Evolutionary conservation across 345 rosid species (phyloP).

Genomic region (Combretum micranthum): DNA sequence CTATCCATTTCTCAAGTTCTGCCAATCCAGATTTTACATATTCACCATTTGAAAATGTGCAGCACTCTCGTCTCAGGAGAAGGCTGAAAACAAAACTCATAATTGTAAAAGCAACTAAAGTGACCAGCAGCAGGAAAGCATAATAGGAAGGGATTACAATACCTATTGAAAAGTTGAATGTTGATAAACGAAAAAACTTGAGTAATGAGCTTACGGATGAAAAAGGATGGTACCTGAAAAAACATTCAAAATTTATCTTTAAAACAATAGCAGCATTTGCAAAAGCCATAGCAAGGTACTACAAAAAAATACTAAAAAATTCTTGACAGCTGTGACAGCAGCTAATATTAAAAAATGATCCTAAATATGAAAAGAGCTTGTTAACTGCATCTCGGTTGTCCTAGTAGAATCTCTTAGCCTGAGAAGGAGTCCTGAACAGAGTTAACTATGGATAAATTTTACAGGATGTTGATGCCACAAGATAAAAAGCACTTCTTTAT

Average conservation of each 20-base stretch:
- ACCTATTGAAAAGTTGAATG: slow-evolving; percentile 95
- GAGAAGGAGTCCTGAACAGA: no score
- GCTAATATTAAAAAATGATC: no score
- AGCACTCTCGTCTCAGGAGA: slow-evolving; percentile 92
- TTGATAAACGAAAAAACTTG: slow-evolving; percentile 98
- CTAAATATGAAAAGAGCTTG: no score
- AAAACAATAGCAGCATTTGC: neutral
- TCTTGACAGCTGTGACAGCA: no score
- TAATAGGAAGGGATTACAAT: neutral
- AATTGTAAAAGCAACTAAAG: neutral
- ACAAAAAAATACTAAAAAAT: neutral
- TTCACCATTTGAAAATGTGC: slow-evolving; percentile 97
- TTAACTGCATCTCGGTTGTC: no score
- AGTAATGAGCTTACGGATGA: slow-evolving; percentile 90
- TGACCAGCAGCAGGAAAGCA: neutral
- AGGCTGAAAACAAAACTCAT: slow-evolving; percentile 43
- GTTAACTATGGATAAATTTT: no score
- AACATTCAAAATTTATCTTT: slow-evolving; percentile 13
- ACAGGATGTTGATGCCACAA: no score
- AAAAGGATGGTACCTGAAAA: slow-evolving; percentile 85
- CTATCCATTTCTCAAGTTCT: slow-evolving; percentile 96
- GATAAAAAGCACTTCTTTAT: no score
- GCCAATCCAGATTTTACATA: slow-evolving; percentile 94
- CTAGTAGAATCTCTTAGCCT: no score
- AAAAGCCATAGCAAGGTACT: neutral